A percentile compares a stretch with the other conserved stretches of the same genome.
Evolutionary conservation across 768 basidiomycete genomes (phyloP).

Genomic region (Auriscalpium vulgare): DNA sequence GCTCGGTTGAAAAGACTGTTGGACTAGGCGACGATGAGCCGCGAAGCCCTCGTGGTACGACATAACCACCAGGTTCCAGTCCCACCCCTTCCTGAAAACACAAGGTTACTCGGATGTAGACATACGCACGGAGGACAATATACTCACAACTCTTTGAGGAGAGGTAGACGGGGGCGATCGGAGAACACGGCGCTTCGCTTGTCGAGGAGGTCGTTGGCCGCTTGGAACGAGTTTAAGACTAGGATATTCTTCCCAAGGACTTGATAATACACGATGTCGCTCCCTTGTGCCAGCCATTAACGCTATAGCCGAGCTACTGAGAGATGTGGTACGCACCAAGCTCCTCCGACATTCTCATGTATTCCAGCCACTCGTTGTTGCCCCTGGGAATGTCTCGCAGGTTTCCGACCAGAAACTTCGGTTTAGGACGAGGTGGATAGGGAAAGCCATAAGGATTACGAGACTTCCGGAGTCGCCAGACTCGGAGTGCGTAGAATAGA

Average conservation of each 20-base stretch:
- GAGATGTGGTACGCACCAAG: not conserved
- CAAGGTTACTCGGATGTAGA: not conserved
- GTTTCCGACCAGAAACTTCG: not conserved
- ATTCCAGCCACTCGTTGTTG: not conserved
- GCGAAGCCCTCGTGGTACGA: constrained; percentile 1
- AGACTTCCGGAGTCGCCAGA: too few relatives aligned
- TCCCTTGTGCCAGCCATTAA: not conserved
- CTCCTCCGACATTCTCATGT: not conserved
- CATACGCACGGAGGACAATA: not conserved
- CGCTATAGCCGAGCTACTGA: not conserved
- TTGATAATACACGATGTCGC: constrained; percentile 15
- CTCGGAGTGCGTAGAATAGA: too few relatives aligned
- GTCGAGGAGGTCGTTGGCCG: constrained; percentile 15
- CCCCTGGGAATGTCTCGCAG: not conserved
- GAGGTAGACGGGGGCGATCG: constrained; percentile 7
- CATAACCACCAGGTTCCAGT: not conserved
- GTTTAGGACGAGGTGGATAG: not conserved
- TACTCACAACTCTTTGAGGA: constrained; percentile 12
- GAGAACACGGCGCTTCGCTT: constrained; percentile 14
- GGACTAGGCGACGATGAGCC: not conserved
- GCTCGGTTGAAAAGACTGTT: not conserved
- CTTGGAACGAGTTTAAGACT: constrained; percentile 11
- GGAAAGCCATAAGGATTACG: not conserved
- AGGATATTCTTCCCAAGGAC: constrained; percentile 6
- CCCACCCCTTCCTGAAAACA: not conserved